phyloP scores from a whole-genome alignment of 768 basidiomycete genomes.

The Saitozyma podzolica region DNA sequence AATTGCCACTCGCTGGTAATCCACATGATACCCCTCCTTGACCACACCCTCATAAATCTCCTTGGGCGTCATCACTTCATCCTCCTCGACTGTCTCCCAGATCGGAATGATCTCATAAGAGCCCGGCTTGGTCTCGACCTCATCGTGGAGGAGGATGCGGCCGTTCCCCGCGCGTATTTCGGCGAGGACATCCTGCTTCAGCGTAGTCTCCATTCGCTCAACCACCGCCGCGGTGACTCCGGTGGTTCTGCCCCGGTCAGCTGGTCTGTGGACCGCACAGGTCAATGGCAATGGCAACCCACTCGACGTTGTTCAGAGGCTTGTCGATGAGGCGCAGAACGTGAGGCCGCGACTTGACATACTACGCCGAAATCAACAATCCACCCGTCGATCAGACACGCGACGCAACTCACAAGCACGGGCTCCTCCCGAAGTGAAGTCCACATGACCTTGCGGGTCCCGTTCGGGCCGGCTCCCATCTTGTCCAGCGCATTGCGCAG shows the following conservation, averaged over 20 bases:
- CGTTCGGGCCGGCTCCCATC: slow-evolving; percentile 78
- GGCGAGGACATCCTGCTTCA: slow-evolving; percentile 82
- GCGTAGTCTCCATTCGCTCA: slow-evolving; percentile 81
- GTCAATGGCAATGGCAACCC: slow-evolving; percentile 43
- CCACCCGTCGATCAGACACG: neutral
- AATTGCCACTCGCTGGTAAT: slow-evolving; percentile 86
- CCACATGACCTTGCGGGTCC: slow-evolving; percentile 77
- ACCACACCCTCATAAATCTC: slow-evolving; percentile 51
- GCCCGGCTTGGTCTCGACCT: slow-evolving; percentile 89
- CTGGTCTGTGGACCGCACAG: slow-evolving; percentile 5
- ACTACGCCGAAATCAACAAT: slow-evolving; percentile 13
- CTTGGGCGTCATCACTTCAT: slow-evolving; percentile 52
- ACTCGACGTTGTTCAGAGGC: slow-evolving; percentile 95
- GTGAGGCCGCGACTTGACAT: slow-evolving; percentile 63
- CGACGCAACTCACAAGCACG: slow-evolving; percentile 60
- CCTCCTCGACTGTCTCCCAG: slow-evolving; percentile 76
- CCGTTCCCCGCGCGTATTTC: slow-evolving; percentile 73
- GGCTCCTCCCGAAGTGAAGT: slow-evolving; percentile 97
- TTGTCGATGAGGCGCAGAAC: slow-evolving; percentile 83
- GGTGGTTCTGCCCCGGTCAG: slow-evolving; percentile 65
- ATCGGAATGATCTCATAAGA: slow-evolving; percentile 86
- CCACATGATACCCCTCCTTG: slow-evolving; percentile 60
- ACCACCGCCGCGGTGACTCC: slow-evolving; percentile 88
- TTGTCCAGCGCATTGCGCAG: slow-evolving; percentile 73
- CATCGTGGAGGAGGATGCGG: slow-evolving; percentile 87